Conservation (phyloP, 192 early-diverging fungal species). For the Dissophora globulifera region DNA sequence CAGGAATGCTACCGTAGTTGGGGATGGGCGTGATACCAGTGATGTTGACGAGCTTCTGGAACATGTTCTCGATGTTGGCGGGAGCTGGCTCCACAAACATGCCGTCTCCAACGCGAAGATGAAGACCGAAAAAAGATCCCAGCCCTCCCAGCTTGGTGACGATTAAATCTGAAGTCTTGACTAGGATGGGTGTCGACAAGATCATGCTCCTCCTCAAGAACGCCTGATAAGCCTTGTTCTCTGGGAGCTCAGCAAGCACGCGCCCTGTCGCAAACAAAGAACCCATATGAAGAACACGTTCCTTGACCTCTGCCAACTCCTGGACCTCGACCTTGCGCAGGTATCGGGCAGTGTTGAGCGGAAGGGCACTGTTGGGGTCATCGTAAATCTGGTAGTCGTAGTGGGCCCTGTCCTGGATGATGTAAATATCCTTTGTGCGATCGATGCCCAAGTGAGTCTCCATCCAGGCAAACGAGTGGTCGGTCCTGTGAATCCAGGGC, state of each 20-base stretch:
- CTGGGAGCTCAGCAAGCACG: conserved; percentile 56
- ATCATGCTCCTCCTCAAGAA: conserved; percentile 59
- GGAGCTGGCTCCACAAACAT: conserved; percentile 56
- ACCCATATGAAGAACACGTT: conserved; percentile 62
- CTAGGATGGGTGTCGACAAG: conserved; percentile 57
- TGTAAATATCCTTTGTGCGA: conserved; percentile 55
- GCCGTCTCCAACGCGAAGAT: conserved; percentile 65
- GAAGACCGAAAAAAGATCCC: conserved; percentile 59
- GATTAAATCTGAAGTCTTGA: conserved; percentile 55
- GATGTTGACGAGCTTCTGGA: conserved; percentile 53
- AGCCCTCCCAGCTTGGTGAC: conserved; percentile 60
- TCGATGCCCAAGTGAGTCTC: conserved; percentile 54
- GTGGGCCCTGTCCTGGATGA: conserved; percentile 56
- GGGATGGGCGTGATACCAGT: conserved; percentile 35
- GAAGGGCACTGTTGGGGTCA: conserved; percentile 48
- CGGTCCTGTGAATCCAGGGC: conserved; percentile 53
- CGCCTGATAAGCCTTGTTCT: conserved; percentile 50
- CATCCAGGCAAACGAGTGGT: conserved; percentile 64
- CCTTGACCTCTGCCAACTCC: conserved; percentile 35
- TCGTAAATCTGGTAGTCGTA: conserved; percentile 69
- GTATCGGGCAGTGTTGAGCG: conserved; percentile 45
- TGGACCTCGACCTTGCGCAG: conserved; percentile 47
- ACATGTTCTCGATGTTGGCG: conserved; percentile 62
- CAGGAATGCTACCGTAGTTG: conserved; percentile 12
- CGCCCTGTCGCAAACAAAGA: conserved; percentile 62